Evolutionary conservation across 2,329 filamentous ascomycete species (phyloP), one percentile per base, ranked within the genome.

Genomic region (Paracoccidioides lutzii): DNA sequence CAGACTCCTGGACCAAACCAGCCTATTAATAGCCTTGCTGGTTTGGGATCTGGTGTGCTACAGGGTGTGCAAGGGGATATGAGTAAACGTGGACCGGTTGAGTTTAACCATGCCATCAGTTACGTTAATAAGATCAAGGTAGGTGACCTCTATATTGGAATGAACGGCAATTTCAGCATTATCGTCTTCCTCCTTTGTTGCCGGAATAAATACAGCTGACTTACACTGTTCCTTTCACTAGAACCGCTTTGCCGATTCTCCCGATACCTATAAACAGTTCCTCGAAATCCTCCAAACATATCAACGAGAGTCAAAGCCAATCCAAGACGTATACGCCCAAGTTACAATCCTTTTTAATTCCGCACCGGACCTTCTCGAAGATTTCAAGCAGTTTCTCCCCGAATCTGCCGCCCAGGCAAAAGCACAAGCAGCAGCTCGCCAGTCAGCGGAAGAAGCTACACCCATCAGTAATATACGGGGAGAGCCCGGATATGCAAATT

Each of bases 41-140:
- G 81, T 46, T 77, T 78, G 58, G 78, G 77, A 28, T 76, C 62
- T 74, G 81, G 71, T 71, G 84, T 72, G 73, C 80, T 70, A 73
- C 79, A 71, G 73, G 76, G 71, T 32, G 70, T 69, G n/a, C 73
- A 75, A 55, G 72, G 71, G 53, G 77, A 76, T 53, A 64, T 88
- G 68, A 90, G 94, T 70, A 94, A 93, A 67, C 83, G 90, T 55
- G 91, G 90, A 0, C 93, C 93, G 1, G 93, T 98, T 15, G 93
- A 98, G 67, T 98, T 98, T 71, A 98, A 98, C 68, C 93, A 98
- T 73, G 93, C 93, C 0, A 98, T 98, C 60, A 97, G 90, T 69
- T 98, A 98, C 66, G 93, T 98, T 55, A 98, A 98, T 69, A 98
- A 98, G 75, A 98, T 98, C 66, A 98, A 98, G 84, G 90, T 93